Base-by-base conservation (phyloP, 257 asterid species). In the Parsonsia alboflavescens region DNA sequence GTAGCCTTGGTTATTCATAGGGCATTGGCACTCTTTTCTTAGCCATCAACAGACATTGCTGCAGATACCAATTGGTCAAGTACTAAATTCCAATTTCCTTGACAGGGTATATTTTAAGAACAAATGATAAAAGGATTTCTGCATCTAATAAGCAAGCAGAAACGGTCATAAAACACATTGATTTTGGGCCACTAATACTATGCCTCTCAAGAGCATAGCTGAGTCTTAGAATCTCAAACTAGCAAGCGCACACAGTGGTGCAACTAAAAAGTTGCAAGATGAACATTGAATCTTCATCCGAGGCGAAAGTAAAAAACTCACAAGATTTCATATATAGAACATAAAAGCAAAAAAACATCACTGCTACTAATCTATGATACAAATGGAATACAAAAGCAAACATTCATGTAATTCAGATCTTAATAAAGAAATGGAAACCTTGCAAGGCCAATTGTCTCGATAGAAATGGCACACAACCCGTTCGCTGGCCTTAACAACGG, bases 361-460 rank as follows among this genome's bases (percentile, higher is more conserved):
- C 22, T n/a, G n/a, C n/a, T 15, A 11, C 17, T 19, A 52, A 7
- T 4, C 10, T 0, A 53, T 6, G 26, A 17, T 64, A 64, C 13
- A 64, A 11, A 64, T 24, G 33, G 28, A 56, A 24, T 53, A 56
- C 16, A 52, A 1, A 15, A 3, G 42, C 22, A 67, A 54, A 19
- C n/a, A 56, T 45, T 26, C 10, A 0, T 30, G n/a, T 6, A n/a
- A 44, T 33, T 16, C 12, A 50, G 26, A 70, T 70, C 26, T 13
- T 10, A 46, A 33, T 9, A 45, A 5, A 58, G 56, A 41, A 41
- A 56, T 28, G 45, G 3, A 17, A 72, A 94, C 99, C 98, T 95
- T 95, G 91, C 99, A 95, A 71, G 99, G 98, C 98, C 98, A 95
- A 85, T 92, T 95, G 22, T 95, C 98, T 46, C 99, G 96, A 83